A percentile compares a stretch with the other conserved stretches of the same genome.
Conservation (phyloP, 306 rosid species). For the Clitoria ternatea region DNA sequence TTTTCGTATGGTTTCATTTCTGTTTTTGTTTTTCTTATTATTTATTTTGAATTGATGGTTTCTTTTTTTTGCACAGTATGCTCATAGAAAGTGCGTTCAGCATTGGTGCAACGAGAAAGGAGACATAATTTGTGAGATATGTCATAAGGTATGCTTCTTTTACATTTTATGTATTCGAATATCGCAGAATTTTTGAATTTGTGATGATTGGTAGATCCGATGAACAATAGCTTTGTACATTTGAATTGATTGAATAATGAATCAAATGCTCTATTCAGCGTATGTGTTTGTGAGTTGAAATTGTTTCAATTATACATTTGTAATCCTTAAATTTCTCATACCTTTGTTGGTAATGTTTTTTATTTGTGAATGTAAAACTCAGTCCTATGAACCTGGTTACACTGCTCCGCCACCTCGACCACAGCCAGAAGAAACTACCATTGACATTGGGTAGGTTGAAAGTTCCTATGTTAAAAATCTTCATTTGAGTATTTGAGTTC, state of each 20-base stretch:
- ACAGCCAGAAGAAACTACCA: constrained; percentile 69
- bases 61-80: constrained; percentile 44
- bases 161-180: background rate
- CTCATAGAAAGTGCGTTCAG: constrained; percentile 91
- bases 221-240: background rate
- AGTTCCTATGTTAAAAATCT: background rate
- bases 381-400: constrained; percentile 72
- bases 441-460: constrained; percentile 68
- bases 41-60: background rate
- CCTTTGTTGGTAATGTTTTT: background rate
- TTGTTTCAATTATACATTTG: background rate
- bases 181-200: background rate
- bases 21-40: background rate
- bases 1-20: background rate
- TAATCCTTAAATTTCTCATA: background rate
- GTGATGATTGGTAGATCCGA: background rate
- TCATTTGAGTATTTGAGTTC: background rate
- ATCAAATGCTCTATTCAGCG: background rate
- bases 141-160: constrained; percentile 65
- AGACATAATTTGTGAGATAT: constrained; percentile 80
- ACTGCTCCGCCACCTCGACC: constrained; percentile 74
- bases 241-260: too few species aligned
- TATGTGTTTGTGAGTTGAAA: background rate
- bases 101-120: constrained; percentile 96
- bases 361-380: constrained; percentile 13